Conservation (phyloP, 2,329 filamentous ascomycete genomes). For the Colletotrichum ledebouriae region DNA sequence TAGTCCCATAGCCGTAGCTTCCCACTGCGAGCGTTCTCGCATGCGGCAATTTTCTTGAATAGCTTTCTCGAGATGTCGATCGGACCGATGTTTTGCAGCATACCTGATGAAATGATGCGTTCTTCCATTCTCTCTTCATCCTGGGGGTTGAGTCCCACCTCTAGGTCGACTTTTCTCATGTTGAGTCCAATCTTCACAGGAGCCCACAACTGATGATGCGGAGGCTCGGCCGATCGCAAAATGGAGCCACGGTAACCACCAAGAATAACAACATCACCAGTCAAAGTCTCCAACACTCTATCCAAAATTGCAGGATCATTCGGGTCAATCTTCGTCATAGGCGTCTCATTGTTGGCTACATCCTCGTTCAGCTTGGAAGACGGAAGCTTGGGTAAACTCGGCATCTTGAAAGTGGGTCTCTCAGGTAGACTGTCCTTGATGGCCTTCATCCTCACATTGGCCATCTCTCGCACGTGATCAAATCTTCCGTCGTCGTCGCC, state of each 20-base stretch:
- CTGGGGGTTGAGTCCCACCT: conserved; percentile 84
- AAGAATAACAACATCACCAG: conserved; percentile 88
- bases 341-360: conserved; percentile 44
- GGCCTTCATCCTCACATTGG: conserved; percentile 90
- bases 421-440: conserved; percentile 91
- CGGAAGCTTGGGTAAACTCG: conserved; percentile 69
- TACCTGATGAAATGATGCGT: conserved; percentile 86
- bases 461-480: conserved; percentile 83
- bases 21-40: conserved; percentile 78
- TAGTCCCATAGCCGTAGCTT: conserved; percentile 88
- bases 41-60: conserved; percentile 81
- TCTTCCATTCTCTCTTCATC: conserved; percentile 88
- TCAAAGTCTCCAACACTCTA: conserved; percentile 74
- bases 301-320: conserved; percentile 58
- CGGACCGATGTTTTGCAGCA: conserved; percentile 91
- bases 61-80: conserved; percentile 89
- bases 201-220: conserved; percentile 92
- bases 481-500: conserved; percentile 84
- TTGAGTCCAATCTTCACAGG: conserved; percentile 94
- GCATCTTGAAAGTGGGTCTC: conserved; percentile 80
- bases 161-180: conserved; percentile 89
- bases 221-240: conserved; percentile 84
- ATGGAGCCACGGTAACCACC: conserved; percentile 93
- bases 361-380: conserved; percentile 47
- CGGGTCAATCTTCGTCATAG: conserved; percentile 42